A percentile compares a stretch with the other conserved stretches of the same genome.
phyloP scores from a whole-genome alignment of 306 rosid genomes.

The Hippophae tibetana region DNA sequence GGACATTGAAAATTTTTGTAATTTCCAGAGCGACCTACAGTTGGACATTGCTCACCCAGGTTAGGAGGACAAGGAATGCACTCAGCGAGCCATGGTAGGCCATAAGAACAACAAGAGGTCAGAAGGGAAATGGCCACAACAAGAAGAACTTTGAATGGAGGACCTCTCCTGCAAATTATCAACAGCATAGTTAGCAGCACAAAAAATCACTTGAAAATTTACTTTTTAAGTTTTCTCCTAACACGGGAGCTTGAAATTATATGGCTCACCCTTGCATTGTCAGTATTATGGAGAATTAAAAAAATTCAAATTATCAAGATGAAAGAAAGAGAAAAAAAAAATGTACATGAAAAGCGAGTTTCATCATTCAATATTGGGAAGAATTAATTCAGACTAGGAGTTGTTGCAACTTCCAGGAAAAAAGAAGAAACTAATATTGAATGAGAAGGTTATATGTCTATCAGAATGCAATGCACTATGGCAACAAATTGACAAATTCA shows the following conservation, averaged over 20 bases:
- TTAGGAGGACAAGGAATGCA: slow-evolving; percentile 59
- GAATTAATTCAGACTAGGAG: no score
- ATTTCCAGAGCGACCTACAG: slow-evolving; percentile 51
- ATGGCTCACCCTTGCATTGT: no score
- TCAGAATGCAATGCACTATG: not conserved
- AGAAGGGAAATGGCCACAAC: slow-evolving; percentile 42
- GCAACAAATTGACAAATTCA: not conserved
- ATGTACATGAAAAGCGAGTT: no score
- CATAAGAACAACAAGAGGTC: slow-evolving; percentile 56
- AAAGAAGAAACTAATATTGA: not conserved
- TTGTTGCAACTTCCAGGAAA: no score
- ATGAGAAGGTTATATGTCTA: not conserved
- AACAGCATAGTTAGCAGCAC: slow-evolving; percentile 20
- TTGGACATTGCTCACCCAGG: slow-evolving; percentile 48
- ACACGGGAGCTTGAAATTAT: not conserved
- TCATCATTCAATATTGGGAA: no score
- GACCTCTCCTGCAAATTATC: slow-evolving; percentile 61
- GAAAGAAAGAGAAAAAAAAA: no score
- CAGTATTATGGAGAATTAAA: no score
- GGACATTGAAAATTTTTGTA: slow-evolving; percentile 68
- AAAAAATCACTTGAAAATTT: not conserved
- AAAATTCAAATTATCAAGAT: no score
- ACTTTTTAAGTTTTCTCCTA: not conserved
- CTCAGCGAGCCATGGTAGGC: slow-evolving; percentile 61
- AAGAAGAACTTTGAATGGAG: slow-evolving; percentile 47